phyloP scores from a whole-genome alignment of 2,329 filamentous ascomycete genomes.

The Alternaria sp. region DNA sequence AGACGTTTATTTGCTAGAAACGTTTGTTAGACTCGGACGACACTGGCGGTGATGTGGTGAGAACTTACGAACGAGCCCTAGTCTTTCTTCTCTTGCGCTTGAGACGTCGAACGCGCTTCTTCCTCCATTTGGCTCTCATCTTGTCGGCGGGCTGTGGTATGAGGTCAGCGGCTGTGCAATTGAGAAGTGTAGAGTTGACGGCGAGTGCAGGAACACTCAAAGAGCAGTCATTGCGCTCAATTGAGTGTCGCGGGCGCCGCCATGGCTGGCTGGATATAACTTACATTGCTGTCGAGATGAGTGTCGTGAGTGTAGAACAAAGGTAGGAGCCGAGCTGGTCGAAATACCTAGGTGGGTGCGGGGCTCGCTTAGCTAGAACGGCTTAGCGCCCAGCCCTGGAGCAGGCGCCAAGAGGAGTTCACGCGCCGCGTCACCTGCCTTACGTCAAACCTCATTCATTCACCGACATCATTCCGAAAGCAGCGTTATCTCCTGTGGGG shows the following conservation, averaged over 20 bases:
- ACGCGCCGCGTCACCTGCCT: constrained; percentile 23
- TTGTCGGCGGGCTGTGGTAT: constrained; percentile 54
- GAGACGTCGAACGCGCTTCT: constrained; percentile 99
- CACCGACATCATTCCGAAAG: not conserved
- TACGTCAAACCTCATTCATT: constrained; percentile 2
- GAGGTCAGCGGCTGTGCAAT: constrained; percentile 40
- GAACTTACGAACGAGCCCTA: constrained; percentile 89
- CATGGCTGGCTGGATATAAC: constrained; percentile 26
- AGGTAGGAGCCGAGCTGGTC: constrained; percentile 32
- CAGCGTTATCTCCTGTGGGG: not conserved
- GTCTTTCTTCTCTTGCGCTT: constrained; percentile 99
- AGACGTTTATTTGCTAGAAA: constrained; percentile 60
- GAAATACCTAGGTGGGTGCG: constrained; percentile 33
- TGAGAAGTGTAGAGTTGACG: constrained; percentile 19
- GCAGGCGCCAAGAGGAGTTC: constrained; percentile 11
- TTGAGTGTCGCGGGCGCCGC: constrained; percentile 28
- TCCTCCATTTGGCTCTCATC: constrained; percentile 99
- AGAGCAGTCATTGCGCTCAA: constrained; percentile 29
- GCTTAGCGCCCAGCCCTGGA: constrained; percentile 12
- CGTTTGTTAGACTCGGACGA: constrained; percentile 19
- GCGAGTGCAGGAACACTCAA: constrained; percentile 13
- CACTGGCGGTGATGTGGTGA: not conserved
- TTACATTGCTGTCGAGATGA: constrained; percentile 56
- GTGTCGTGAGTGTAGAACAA: constrained; percentile 52
- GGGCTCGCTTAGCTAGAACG: constrained; percentile 31